Conservation (phyloP, 371 early-diverging fungal species). For the Batrachochytrium dendrobatidis region DNA sequence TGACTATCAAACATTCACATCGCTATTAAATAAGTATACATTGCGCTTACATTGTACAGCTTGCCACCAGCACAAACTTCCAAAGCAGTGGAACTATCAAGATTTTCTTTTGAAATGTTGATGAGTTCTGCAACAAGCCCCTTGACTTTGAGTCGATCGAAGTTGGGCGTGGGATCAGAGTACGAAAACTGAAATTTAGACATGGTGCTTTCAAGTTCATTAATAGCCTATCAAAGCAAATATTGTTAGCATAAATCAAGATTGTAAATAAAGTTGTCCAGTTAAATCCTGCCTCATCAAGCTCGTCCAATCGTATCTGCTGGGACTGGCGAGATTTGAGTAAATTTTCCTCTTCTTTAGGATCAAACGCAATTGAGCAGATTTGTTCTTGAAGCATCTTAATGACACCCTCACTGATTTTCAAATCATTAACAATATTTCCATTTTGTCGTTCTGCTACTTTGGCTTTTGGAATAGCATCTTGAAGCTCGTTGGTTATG, state of each 20-base stretch:
- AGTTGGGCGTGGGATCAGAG: constrained; percentile 39
- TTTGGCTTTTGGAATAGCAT: constrained; percentile 32
- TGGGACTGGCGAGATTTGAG: not conserved
- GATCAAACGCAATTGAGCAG: not conserved
- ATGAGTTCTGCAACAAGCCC: constrained; percentile 90
- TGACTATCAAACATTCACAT: not conserved
- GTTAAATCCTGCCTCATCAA: not conserved
- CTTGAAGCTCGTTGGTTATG: constrained; percentile 53
- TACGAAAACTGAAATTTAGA: constrained; percentile 32
- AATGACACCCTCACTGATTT: constrained; percentile 40
- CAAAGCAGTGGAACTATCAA: constrained; percentile 66
- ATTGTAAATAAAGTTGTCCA: not conserved
- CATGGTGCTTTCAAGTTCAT: constrained; percentile 28
- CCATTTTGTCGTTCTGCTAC: constrained; percentile 45
- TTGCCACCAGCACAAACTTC: constrained; percentile 92
- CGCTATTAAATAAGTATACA: not conserved
- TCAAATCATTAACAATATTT: constrained; percentile 35
- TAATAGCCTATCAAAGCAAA: constrained; percentile 14
- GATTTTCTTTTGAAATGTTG: constrained; percentile 53
- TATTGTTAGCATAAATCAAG: not conserved
- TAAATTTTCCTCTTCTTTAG: not conserved
- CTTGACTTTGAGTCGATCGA: constrained; percentile 82
- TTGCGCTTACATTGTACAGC: constrained; percentile 70
- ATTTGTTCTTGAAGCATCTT: constrained; percentile 13
- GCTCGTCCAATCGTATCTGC: constrained; percentile 2